Conservation (phyloP, 768 basidiomycete species). For the Myochromella boudieri region DNA sequence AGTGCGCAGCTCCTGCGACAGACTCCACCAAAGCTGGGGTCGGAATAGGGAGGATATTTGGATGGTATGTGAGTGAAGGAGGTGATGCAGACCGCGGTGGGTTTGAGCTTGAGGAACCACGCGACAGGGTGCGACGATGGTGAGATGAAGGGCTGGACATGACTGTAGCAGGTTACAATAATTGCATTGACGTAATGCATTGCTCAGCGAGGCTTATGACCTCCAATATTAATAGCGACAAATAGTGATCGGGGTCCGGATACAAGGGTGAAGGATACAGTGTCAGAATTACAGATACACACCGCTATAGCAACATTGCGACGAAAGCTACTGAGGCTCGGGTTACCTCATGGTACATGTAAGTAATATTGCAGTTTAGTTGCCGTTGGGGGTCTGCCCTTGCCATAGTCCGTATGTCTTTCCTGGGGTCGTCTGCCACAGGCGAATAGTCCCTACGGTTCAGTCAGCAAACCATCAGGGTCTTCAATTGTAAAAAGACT, state of each 20-base stretch:
- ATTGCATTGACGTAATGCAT: slow-evolving; percentile 9
- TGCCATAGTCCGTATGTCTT: slow-evolving; percentile 93
- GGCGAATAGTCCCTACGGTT: slow-evolving; percentile 86
- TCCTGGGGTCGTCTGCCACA: slow-evolving; percentile 97
- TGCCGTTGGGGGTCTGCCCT: slow-evolving; percentile 47
- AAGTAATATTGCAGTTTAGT: slow-evolving; percentile 29
- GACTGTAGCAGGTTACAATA: background rate
- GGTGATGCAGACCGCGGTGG: slow-evolving; percentile 33
- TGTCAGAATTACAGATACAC: slow-evolving; percentile 15
- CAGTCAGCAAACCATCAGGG: slow-evolving; percentile 4
- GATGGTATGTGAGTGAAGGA: slow-evolving; percentile 48
- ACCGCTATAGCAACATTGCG: slow-evolving; percentile 18
- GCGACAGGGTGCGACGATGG: slow-evolving; percentile 22
- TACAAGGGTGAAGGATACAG: slow-evolving; percentile 2
- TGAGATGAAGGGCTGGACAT: slow-evolving; percentile 16
- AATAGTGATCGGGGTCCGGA: slow-evolving; percentile 2
- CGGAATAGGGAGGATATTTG: slow-evolving; percentile 43
- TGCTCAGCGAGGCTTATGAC: background rate
- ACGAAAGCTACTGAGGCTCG: slow-evolving; percentile 15
- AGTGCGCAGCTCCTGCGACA: slow-evolving; percentile 62
- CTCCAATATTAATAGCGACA: slow-evolving; percentile 10
- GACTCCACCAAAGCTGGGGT: slow-evolving; percentile 54
- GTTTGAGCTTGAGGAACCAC: slow-evolving; percentile 11
- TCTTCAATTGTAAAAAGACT: slow-evolving; percentile 1
- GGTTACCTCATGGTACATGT: slow-evolving; percentile 19